Conservation (phyloP, 768 basidiomycete genomes). For the Leccinum pellstonianum region DNA sequence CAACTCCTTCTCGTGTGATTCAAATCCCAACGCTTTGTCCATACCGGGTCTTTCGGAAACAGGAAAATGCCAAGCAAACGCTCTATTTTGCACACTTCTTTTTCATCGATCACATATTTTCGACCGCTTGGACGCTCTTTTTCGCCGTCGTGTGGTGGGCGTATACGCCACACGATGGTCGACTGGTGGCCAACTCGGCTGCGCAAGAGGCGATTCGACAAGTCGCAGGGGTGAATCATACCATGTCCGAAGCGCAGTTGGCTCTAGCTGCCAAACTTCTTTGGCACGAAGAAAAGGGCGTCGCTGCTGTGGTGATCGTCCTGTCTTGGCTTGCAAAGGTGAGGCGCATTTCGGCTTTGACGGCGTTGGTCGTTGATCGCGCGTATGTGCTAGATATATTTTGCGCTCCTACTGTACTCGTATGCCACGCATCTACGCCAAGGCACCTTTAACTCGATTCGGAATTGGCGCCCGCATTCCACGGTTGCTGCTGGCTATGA, state of each 20-base stretch:
- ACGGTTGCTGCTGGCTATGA: conserved; percentile 24
- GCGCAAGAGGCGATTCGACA: conserved; percentile 88
- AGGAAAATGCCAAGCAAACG: conserved; percentile 88
- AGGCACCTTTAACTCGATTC: conserved; percentile 83
- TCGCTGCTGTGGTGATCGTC: conserved; percentile 72
- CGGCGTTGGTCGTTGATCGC: conserved; percentile 1
- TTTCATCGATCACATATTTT: conserved; percentile 87
- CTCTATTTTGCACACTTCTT: conserved; percentile 92
- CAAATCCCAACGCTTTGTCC: not conserved
- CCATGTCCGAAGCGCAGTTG: conserved; percentile 65
- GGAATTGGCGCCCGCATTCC: conserved; percentile 34
- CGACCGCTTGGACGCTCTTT: conserved; percentile 88
- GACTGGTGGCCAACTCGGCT: conserved; percentile 71
- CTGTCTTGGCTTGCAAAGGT: conserved; percentile 91
- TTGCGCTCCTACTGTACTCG: conserved; percentile 86
- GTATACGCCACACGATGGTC: conserved; percentile 90
- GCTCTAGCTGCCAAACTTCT: conserved; percentile 72
- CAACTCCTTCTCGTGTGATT: conserved; percentile 9
- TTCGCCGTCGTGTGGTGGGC: conserved; percentile 92
- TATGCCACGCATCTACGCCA: conserved; percentile 90
- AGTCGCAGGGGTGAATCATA: conserved; percentile 48
- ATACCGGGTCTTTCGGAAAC: conserved; percentile 1
- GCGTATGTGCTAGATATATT: conserved; percentile 74
- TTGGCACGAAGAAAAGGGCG: conserved; percentile 89
- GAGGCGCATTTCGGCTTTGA: conserved; percentile 18